Percentiles rank a stretch among this genome's conserved stretches.
phyloP scores from a whole-genome alignment of 2,329 filamentous ascomycete species.

The Trichophyton mentagrophytes region DNA sequence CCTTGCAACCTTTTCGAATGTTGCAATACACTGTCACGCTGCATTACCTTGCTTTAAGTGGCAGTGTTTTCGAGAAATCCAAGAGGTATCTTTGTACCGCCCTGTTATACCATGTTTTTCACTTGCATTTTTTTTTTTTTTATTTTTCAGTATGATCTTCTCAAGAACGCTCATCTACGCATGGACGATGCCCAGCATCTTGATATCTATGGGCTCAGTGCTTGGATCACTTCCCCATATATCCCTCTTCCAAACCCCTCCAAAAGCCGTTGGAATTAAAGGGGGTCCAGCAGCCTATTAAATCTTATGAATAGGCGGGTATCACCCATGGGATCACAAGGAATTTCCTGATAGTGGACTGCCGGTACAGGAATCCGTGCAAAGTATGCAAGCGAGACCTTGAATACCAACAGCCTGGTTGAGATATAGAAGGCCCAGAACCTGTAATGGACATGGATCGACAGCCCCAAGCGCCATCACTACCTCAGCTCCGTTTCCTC shows the following conservation, averaged over 20 bases:
- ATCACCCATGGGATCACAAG: not conserved
- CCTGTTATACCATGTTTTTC: not conserved
- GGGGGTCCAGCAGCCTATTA: not conserved
- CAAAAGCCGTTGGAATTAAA: not conserved
- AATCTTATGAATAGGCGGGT: not conserved
- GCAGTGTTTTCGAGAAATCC: not conserved
- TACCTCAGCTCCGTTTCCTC: not conserved
- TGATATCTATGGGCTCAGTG: not conserved
- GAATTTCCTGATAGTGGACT: not conserved
- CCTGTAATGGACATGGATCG: not conserved
- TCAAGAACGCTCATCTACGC: too few relatives aligned
- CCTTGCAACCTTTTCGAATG: not conserved
- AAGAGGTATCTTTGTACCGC: not conserved
- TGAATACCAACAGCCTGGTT: not conserved
- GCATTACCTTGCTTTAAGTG: not conserved
- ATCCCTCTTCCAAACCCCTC: not conserved
- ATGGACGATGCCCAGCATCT: not conserved
- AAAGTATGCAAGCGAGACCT: not conserved
- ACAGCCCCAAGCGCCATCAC: not conserved
- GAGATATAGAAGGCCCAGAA: not conserved
- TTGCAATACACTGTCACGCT: not conserved
- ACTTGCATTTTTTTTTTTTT: not conserved
- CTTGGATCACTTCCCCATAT: not conserved
- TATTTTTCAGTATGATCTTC: not conserved
- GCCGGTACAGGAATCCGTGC: not conserved